A percentile compares a stretch with the other conserved stretches of the same genome.
Evolutionary conservation across 371 early-diverging fungal genomes (phyloP).

Genomic region (Mortierella polycephala): DNA sequence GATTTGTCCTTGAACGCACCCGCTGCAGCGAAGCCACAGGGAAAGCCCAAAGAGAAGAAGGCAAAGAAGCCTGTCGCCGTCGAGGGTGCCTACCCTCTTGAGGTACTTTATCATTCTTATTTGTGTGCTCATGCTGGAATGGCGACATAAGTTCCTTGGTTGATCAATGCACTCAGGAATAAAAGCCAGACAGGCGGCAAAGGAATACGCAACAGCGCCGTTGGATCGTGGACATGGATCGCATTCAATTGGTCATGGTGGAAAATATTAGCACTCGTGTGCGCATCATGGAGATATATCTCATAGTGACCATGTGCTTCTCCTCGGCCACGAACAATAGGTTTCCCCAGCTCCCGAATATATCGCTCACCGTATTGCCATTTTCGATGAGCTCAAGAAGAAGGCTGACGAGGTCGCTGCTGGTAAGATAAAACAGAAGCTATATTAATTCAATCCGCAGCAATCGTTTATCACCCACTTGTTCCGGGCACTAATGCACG

Average conservation of each 20-base stretch:
- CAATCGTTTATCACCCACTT: neutral
- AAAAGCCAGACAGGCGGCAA: too few relatives aligned
- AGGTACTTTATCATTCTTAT: constrained; percentile 49
- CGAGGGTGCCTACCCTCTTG: constrained; percentile 59
- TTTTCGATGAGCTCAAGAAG: constrained; percentile 89
- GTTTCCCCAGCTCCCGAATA: constrained; percentile 80
- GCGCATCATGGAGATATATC: too few relatives aligned
- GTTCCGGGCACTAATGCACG: neutral
- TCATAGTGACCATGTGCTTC: too few relatives aligned
- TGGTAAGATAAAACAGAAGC: constrained; percentile 58
- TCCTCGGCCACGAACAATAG: constrained; percentile 35
- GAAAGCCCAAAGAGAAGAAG: constrained; percentile 56
- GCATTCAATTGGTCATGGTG: too few relatives aligned
- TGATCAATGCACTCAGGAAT: too few relatives aligned
- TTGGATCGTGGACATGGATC: too few relatives aligned
- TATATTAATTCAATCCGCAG: neutral
- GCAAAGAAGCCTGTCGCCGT: constrained; percentile 57
- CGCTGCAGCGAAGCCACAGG: constrained; percentile 50
- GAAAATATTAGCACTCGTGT: too few relatives aligned
- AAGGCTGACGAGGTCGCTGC: constrained; percentile 82
- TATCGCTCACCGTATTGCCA: constrained; percentile 86
- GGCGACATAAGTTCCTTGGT: too few relatives aligned
- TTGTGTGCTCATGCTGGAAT: too few relatives aligned
- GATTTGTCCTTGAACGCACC: constrained; percentile 46
- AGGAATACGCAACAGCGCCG: too few relatives aligned